Evolutionary conservation across 768 basidiomycete species (phyloP).

Genomic region (Termitomyces sp.): DNA sequence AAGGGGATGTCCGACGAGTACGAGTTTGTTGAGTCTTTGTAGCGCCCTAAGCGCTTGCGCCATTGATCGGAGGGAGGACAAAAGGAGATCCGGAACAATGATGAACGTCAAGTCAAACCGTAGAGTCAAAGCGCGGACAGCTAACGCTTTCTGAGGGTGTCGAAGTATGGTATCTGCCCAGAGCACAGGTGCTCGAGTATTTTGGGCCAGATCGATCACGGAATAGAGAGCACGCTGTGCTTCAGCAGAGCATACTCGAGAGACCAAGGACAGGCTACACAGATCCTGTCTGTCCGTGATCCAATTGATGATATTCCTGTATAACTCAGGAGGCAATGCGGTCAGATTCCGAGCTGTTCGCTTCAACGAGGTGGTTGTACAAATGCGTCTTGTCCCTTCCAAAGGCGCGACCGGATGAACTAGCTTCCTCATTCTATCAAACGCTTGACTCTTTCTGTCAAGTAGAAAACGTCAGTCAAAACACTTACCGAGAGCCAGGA

Average conservation of each 20-base stretch:
- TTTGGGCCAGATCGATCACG: slow-evolving; percentile 11
- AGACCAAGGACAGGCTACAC: slow-evolving; percentile 12
- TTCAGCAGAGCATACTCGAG: slow-evolving; percentile 12
- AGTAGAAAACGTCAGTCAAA: background rate
- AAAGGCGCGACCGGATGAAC: background rate
- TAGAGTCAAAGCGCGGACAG: slow-evolving; percentile 13
- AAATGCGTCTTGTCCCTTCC: background rate
- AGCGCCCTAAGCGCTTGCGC: slow-evolving; percentile 12
- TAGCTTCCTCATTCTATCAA: background rate
- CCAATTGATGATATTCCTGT: slow-evolving; percentile 12
- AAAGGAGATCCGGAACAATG: slow-evolving; percentile 14
- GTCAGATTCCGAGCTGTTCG: background rate
- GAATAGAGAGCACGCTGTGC: slow-evolving; percentile 16
- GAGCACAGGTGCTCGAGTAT: slow-evolving; percentile 10
- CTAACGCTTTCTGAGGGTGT: slow-evolving; percentile 7
- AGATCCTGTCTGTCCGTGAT: slow-evolving; percentile 12
- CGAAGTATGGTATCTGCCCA: slow-evolving; percentile 15
- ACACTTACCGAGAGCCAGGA: background rate
- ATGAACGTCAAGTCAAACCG: slow-evolving; percentile 15
- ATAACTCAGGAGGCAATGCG: slow-evolving; percentile 12
- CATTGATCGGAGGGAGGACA: slow-evolving; percentile 12
- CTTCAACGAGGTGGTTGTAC: background rate
- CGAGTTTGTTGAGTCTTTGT: slow-evolving; percentile 10
- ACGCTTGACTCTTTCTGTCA: background rate
- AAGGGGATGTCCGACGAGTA: slow-evolving; percentile 13